Evolutionary conservation across 371 early-diverging fungal species (phyloP), one percentile per base, ranked within the genome.

Genomic region (Rhizopus arrhizus): DNA sequence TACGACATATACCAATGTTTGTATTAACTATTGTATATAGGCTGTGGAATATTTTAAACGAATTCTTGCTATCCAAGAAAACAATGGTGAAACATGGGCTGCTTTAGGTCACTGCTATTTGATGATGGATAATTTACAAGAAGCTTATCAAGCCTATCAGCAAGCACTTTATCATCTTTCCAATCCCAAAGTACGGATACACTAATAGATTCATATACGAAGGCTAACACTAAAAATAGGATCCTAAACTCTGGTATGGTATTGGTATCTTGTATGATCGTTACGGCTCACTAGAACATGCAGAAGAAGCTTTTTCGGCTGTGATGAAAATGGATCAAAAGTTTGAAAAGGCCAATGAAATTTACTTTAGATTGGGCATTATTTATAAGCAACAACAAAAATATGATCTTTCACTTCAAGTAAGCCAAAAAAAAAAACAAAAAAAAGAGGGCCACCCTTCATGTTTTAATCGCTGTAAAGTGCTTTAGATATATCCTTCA

Each of bases 221-320:
- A 22, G 22, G 2, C 40, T 38, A 38, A 38, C 2, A 5, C 40
- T 38, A 13, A 38, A 8, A 38, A 38, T 46, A 91, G 88, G 96
- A 95, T 61, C 94, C 97, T 6, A 95, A 94, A 64, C 86, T 97
- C 15, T 97, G 98, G 98, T 97, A 95, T 66, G 96, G 96, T 16
- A 95, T 96, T 40, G 98, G 96, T 28, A 95, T 95, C 33, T 77
- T 96, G 6, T 96, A 96, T 64, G 98, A 97, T 66, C 88, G 96
- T 16, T 96, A 93, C 66, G 94, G 94, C 10, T 92, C 94, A 1
- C 89, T 89, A 28, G 96, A 96, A 46, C 91, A 94, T 66, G 97
- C 98, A 10, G 96, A 96, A 69, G 95, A 95, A 64, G 97, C 97
- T 0, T 96, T 96, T 65, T 80, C 91, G 0, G 90, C 94, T 1